Evolutionary conservation across 345 rosid species (phyloP), one percentile per base, ranked within the genome.

Genomic region (Citrus cavaleriei): DNA sequence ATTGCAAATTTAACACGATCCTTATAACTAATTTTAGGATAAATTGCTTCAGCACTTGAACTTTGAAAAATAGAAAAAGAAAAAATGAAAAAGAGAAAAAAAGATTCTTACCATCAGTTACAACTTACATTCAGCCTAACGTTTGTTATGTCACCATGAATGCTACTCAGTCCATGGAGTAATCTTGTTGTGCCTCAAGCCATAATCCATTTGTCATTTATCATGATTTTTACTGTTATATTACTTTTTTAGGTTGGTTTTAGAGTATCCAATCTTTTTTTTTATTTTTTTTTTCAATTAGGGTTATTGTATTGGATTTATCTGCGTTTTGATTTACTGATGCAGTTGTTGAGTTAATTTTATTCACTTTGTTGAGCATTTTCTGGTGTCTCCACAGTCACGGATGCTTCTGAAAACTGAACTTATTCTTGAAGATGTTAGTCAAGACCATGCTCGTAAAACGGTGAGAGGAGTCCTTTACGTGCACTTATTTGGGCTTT

Each of bases 371-470:
- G 25, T 42, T 81, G 54, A 64, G 80, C 18, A 14, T 65, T 59
- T 67, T 80, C 19, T 58, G 55, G 42, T 63, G 37, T 34, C 58
- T 49, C 66, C 66, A 73, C 87, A 94, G 98, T 91, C 97, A 58
- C 92, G 93, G 91, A 87, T 88, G 92, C 93, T 93, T 80, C 84
- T 95, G 82, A 91, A 90, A 71, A 95, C 98, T 70, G 98, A 92
- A 77, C 92, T 89, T 81, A 93, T 95, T 7, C 92, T 93, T 82
- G 93, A 95, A 82, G 98, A 93, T 88, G 97, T 93, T 79, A 95
- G 97, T 73, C 97, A 93, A 86, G 97, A 95, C 76, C 98, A 95
- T 79, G 98, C 98, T 54, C 95, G 90, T 72, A 93, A 93, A 85
- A 92, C 98, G 83, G 98, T 92, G 80, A 80, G 84, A 46, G 24